phyloP scores from a whole-genome alignment of 2,329 filamentous ascomycete genomes.

The Botryosphaeria agaves region DNA sequence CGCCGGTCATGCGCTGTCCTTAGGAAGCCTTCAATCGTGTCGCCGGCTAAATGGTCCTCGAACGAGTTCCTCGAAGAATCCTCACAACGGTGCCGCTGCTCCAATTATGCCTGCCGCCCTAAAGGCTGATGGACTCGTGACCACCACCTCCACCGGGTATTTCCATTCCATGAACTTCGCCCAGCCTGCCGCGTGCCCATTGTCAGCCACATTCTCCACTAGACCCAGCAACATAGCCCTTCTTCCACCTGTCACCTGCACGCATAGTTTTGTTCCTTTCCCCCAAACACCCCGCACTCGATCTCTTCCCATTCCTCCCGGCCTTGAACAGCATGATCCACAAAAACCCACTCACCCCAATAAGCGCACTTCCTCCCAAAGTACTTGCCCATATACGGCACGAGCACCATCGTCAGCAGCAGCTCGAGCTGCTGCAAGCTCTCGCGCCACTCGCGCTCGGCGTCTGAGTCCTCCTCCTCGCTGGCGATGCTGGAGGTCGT shows the following conservation, averaged over 20 bases:
- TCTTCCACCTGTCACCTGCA: neutral
- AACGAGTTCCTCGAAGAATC: too few relatives aligned
- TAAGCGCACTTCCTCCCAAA: constrained; percentile 89
- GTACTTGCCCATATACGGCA: constrained; percentile 90
- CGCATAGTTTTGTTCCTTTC: too few relatives aligned
- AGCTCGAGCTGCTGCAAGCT: constrained; percentile 88
- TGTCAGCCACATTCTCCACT: neutral
- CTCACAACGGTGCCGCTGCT: constrained; percentile 25
- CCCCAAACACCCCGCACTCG: neutral
- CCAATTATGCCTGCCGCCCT: constrained; percentile 28
- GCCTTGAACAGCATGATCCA: neutral
- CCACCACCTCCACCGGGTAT: constrained; percentile 58
- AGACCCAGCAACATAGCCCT: neutral
- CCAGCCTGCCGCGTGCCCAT: constrained; percentile 47
- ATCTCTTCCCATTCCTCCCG: too few relatives aligned
- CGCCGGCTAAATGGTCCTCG: too few relatives aligned
- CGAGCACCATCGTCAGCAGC: constrained; percentile 80
- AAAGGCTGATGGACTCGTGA: constrained; percentile 28
- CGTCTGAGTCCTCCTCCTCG: constrained; percentile 54
- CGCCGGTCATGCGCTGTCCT: too few relatives aligned
- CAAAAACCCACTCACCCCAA: constrained; percentile 54
- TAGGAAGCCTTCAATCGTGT: too few relatives aligned
- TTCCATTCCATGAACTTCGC: constrained; percentile 89
- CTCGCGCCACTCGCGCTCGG: constrained; percentile 87
- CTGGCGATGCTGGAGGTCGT: constrained; percentile 28